phyloP scores from a whole-genome alignment of 768 basidiomycete species.

The Psilocybe sp. region DNA sequence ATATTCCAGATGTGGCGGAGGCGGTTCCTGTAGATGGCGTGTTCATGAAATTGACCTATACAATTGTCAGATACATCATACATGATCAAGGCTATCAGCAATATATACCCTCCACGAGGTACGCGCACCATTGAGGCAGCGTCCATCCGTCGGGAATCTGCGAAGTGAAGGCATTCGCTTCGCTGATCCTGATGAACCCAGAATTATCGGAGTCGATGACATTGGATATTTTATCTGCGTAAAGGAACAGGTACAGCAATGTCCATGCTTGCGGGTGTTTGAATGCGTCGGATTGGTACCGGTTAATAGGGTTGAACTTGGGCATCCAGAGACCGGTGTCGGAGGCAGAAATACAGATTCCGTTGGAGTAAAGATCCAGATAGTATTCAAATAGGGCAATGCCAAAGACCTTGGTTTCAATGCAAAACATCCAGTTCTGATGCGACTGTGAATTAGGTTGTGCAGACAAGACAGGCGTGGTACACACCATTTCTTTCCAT shows the following conservation, averaged over 20 bases:
- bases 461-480: too few species aligned
- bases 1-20: slow-evolving; percentile 2
- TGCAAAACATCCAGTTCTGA: slow-evolving; percentile 14
- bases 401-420: slow-evolving; percentile 9
- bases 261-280: slow-evolving; percentile 6
- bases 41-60: slow-evolving; percentile 10
- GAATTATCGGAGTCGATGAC: slow-evolving; percentile 10
- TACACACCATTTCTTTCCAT: not conserved
- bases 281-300: too few species aligned
- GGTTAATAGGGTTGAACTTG: too few species aligned
- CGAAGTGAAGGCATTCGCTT: slow-evolving; percentile 10
- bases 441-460: not conserved
- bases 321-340: too few species aligned
- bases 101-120: slow-evolving; percentile 4
- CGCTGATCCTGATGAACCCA: slow-evolving; percentile 13
- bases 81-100: too few species aligned
- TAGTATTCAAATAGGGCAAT: slow-evolving; percentile 10
- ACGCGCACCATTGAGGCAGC: slow-evolving; percentile 11
- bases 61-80: not conserved
- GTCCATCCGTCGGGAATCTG: slow-evolving; percentile 11
- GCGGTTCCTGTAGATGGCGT: slow-evolving; percentile 7
- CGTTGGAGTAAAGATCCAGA: slow-evolving; percentile 1
- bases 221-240: slow-evolving; percentile 3
- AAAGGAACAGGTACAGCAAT: slow-evolving; percentile 1
- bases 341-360: not conserved